phyloP scores from a whole-genome alignment of 2,329 filamentous ascomycete species.

The Sporothrix phasma region DNA sequence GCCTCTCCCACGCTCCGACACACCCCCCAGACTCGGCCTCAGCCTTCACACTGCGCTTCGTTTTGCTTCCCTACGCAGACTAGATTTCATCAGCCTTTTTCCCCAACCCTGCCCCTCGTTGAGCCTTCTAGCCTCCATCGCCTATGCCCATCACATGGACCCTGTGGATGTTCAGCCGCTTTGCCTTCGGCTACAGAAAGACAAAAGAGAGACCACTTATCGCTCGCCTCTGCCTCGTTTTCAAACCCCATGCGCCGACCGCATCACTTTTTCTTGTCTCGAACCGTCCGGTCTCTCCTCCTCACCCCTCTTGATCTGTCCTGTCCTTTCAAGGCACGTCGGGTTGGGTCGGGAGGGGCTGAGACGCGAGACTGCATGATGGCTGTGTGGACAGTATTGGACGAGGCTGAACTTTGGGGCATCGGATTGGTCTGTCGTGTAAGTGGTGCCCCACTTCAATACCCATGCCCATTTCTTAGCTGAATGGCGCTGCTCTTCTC shows the following conservation, averaged over 20 bases:
- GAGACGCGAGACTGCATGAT: constrained; percentile 7
- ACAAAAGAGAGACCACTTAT: not conserved
- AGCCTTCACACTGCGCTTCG: not conserved
- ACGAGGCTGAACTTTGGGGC: constrained; percentile 1
- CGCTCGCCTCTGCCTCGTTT: not conserved
- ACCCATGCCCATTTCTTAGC: not conserved
- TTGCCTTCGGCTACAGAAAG: too few relatives aligned
- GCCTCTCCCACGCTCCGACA: not conserved
- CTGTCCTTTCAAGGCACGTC: not conserved
- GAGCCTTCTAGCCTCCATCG: not conserved
- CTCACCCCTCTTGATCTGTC: not conserved
- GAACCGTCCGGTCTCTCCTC: not conserved
- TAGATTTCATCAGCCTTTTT: too few relatives aligned
- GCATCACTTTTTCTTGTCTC: not conserved
- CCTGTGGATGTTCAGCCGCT: too few relatives aligned
- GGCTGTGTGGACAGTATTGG: constrained; percentile 5
- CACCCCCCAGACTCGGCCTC: not conserved
- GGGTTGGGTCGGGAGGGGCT: constrained; percentile 6
- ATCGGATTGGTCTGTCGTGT: not conserved
- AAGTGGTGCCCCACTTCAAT: not conserved
- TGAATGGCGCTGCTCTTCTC: not conserved
- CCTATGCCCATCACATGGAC: too few relatives aligned
- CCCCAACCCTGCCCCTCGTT: not conserved
- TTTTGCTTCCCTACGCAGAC: not conserved
- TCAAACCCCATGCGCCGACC: too few relatives aligned